Base-by-base conservation (phyloP, 139 green algal genomes). In the Raphidocelis subcapitata region DNA sequence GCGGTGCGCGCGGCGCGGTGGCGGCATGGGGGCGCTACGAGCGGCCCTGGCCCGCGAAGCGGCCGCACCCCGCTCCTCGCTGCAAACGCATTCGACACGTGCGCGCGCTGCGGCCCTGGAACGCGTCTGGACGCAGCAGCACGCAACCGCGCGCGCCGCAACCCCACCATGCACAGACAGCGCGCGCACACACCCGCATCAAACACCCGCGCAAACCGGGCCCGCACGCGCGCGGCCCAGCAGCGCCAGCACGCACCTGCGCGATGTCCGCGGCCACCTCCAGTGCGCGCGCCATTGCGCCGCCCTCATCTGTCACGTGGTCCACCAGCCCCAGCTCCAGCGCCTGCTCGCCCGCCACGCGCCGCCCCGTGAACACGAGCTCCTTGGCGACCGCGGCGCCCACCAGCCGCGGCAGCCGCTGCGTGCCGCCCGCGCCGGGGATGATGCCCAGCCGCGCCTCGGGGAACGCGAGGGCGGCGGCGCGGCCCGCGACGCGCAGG, bases 381-480 rank as follows among this genome's bases (percentile, higher is more conserved):
- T 93, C 88, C 80, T 96, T 96, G 36, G 92, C 92, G 2, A 70
- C 57, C 1, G 84, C 72, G 2, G 61, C 54, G 35, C 92, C 92
- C 32, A 97, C 77, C 1, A 96, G 60, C 20, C 89, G 84, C 0
- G 92, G 82, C 80, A 97, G 82, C 29, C 92, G 82, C 87, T 97
- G 89, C 20, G 89, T 96, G 32, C 90, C 90, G 0, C 92, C 92
- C 3, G 89, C 89, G 0, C 90, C 91, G 0, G 91, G 90, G 5
- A 97, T 97, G 79, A 97, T 95, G 69, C 90, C 91, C 51, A 97
- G 82, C 56, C 87, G 72, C 12, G 79, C 62, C 57, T 72, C 81
- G 0, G 69, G 62, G 16, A 80, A 76, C 15, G 74, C 69, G 44
- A 84, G 54, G 14, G 41, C 5, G 20, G 77, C 65, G 12, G 5